Conservation (phyloP, 179 eudicot species). For the Corrigiola litoralis region DNA sequence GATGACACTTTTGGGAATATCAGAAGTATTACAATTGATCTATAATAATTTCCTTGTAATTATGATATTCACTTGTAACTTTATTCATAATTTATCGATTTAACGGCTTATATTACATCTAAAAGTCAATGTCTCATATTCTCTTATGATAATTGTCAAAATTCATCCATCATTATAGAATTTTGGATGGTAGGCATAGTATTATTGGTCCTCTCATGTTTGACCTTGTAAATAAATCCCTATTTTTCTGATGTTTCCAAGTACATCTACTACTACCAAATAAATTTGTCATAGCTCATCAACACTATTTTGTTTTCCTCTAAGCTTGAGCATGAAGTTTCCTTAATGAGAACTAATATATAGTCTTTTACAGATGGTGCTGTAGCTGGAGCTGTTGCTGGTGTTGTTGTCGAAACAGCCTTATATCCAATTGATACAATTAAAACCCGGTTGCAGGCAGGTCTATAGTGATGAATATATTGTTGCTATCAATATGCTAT, state of each 20-base stretch:
- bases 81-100: no score
- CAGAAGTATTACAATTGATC: no score
- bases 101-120: no score
- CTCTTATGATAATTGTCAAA: not conserved
- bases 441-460: conserved; percentile 83
- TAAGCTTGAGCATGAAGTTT: not conserved
- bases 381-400: conserved; percentile 84
- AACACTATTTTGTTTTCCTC: not conserved
- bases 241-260: conserved; percentile 1
- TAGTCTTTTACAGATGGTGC: conserved; percentile 58
- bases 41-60: no score
- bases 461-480: conserved; percentile 25
- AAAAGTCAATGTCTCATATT: not conserved
- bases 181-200: not conserved
- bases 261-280: not conserved
- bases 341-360: not conserved
- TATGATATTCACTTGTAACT: no score
- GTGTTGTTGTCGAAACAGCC: conserved; percentile 72
- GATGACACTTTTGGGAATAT: not conserved
- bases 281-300: not conserved
- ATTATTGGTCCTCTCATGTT: not conserved
- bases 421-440: conserved; percentile 89
- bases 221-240: not conserved
- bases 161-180: not conserved
- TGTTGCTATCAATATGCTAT: not conserved